Conservation (phyloP, 768 basidiomycete genomes). For the Mycena venus region DNA sequence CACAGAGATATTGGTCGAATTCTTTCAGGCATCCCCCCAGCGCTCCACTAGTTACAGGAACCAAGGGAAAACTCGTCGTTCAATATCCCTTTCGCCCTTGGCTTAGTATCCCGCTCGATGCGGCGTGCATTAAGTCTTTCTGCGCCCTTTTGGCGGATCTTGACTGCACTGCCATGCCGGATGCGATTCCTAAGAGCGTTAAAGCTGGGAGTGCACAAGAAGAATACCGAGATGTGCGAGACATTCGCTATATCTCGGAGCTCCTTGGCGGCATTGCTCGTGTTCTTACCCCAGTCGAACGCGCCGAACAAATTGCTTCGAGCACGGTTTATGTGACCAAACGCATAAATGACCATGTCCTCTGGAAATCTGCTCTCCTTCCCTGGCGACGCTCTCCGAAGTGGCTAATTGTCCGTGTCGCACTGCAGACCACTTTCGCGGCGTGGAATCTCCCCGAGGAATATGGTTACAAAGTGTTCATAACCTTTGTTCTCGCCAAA, state of each 20-base stretch:
- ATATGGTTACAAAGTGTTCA: constrained; percentile 61
- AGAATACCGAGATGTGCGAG: constrained; percentile 55
- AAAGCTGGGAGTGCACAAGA: constrained; percentile 52
- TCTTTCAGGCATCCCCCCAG: constrained; percentile 61
- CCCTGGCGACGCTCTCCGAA: constrained; percentile 66
- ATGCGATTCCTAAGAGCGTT: constrained; percentile 47
- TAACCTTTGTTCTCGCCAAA: constrained; percentile 53
- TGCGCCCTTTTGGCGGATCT: constrained; percentile 55
- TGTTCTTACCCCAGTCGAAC: constrained; percentile 43
- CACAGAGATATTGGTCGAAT: constrained; percentile 53
- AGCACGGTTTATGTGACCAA: constrained; percentile 41
- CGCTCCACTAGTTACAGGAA: constrained; percentile 49
- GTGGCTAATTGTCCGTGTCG: constrained; percentile 65
- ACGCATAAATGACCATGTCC: constrained; percentile 61
- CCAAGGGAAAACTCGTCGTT: constrained; percentile 58
- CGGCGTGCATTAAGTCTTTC: constrained; percentile 49
- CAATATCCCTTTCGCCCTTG: constrained; percentile 59
- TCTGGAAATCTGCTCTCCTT: constrained; percentile 51
- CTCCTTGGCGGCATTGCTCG: constrained; percentile 62
- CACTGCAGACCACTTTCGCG: constrained; percentile 53
- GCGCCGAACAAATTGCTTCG: constrained; percentile 20
- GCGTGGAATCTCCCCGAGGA: constrained; percentile 17
- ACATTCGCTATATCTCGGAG: constrained; percentile 65
- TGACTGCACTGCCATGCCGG: constrained; percentile 48
- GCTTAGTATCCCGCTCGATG: constrained; percentile 44